Evolutionary conservation across 1,139 yeast genomes (phyloP).

Genomic region (Yamadazyma atmosphaerica): DNA sequence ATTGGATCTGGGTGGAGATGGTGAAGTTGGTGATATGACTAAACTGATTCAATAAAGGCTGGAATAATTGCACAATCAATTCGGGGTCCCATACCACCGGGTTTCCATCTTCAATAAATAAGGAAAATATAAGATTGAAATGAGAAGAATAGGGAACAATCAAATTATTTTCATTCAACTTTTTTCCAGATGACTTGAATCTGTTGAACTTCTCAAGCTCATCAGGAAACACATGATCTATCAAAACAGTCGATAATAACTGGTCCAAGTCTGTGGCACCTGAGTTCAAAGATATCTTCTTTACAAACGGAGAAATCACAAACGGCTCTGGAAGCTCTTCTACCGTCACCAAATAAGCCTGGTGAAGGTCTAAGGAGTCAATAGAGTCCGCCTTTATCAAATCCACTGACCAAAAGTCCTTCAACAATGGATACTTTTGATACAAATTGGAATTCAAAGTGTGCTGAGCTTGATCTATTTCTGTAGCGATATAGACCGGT

Average conservation of each 20-base stretch:
- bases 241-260: slow-evolving; percentile 31
- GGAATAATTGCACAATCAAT: slow-evolving; percentile 23
- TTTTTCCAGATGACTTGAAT: slow-evolving; percentile 8
- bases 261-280: slow-evolving; percentile 31
- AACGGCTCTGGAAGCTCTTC: slow-evolving; percentile 13
- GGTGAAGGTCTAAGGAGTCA: slow-evolving; percentile 9
- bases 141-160: slow-evolving; percentile 59
- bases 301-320: slow-evolving; percentile 36
- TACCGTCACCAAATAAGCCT: slow-evolving; percentile 26
- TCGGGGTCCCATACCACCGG: slow-evolving; percentile 43
- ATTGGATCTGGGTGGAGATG: slow-evolving; percentile 76
- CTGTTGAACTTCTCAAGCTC: slow-evolving; percentile 32
- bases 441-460: slow-evolving; percentile 26
- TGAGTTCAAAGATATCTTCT: slow-evolving; percentile 26
- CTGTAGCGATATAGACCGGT: slow-evolving; percentile 52
- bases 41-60: slow-evolving; percentile 32
- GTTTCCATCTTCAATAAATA: slow-evolving; percentile 42
- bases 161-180: slow-evolving; percentile 26
- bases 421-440: slow-evolving; percentile 21
- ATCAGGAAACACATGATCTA: slow-evolving; percentile 35
- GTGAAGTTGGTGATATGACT: slow-evolving; percentile 65
- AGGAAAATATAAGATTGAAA: slow-evolving; percentile 67
- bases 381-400: slow-evolving; percentile 15
- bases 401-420: slow-evolving; percentile 29
- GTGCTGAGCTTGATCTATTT: slow-evolving; percentile 31